Conservation (phyloP, 2,329 filamentous ascomycete genomes). For the Aotearoamyces nothofagi region DNA sequence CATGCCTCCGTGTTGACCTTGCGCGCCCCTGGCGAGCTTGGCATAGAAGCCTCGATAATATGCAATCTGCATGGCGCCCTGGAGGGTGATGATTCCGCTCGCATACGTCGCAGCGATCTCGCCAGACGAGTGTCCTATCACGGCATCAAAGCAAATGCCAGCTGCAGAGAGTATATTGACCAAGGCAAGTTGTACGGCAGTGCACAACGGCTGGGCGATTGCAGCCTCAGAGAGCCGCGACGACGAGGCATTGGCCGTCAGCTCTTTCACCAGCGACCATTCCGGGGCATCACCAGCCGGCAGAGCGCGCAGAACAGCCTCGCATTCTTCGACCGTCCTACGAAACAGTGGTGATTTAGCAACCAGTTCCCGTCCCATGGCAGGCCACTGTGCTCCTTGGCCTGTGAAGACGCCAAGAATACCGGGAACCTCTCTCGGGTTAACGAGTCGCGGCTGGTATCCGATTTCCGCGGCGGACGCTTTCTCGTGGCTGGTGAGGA, state of each 20-base stretch:
- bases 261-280: slow-evolving; percentile 1
- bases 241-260: slow-evolving; percentile 15
- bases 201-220: slow-evolving; percentile 24
- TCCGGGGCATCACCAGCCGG: neutral
- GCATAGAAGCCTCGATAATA: slow-evolving; percentile 8
- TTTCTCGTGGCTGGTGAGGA: too few relatives aligned
- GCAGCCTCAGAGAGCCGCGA: neutral
- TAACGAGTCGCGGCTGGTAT: too few relatives aligned
- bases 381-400: slow-evolving; percentile 7
- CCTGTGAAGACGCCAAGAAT: slow-evolving; percentile 7
- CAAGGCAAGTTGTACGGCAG: slow-evolving; percentile 31
- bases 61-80: slow-evolving; percentile 16
- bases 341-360: slow-evolving; percentile 1
- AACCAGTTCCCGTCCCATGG: slow-evolving; percentile 7
- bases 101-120: slow-evolving; percentile 17
- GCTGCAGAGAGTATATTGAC: too few relatives aligned
- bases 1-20: slow-evolving; percentile 11
- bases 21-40: slow-evolving; percentile 4
- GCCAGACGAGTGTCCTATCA: too few relatives aligned
- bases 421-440: slow-evolving; percentile 1
- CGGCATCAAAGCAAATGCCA: too few relatives aligned
- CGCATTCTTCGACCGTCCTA: slow-evolving; percentile 1
- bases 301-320: neutral
- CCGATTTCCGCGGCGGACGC: too few relatives aligned
- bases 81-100: too few relatives aligned